phyloP scores from a whole-genome alignment of 805 yeast genomes.

The Wickerhamomyces strasburgensis region DNA sequence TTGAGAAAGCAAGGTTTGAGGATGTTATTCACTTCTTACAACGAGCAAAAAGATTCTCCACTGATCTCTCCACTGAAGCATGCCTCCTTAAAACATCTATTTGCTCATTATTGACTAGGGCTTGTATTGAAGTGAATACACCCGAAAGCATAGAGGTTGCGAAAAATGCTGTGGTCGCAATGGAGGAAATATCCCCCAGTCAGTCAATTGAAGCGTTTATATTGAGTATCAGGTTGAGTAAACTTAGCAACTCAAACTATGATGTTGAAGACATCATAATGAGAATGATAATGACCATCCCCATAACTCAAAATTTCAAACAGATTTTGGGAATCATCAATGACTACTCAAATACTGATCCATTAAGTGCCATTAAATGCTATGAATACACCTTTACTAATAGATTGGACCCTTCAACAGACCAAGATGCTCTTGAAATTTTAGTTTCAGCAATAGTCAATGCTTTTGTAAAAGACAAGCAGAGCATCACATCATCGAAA shows the following conservation, averaged over 20 bases:
- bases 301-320: constrained; percentile 21
- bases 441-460: constrained; percentile 26
- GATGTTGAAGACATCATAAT: constrained; percentile 29
- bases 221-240: constrained; percentile 24
- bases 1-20: constrained; percentile 6
- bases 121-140: constrained; percentile 22
- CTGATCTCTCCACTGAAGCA: constrained; percentile 14
- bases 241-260: constrained; percentile 7
- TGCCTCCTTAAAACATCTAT: constrained; percentile 21
- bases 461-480: constrained; percentile 24
- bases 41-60: constrained; percentile 11
- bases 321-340: constrained; percentile 25
- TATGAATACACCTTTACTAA: constrained; percentile 32
- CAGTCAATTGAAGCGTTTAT: constrained; percentile 28
- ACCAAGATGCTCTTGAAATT: constrained; percentile 22
- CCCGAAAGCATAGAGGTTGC: constrained; percentile 19
- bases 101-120: constrained; percentile 24
- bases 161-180: constrained; percentile 16
- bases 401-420: constrained; percentile 23
- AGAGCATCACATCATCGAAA: constrained; percentile 18
- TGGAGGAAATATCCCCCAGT: constrained; percentile 26
- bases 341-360: constrained; percentile 24
- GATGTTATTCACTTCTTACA: constrained; percentile 18
- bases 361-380: constrained; percentile 28
- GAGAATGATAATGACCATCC: constrained; percentile 31